These are phyloP conservation scores for Leucaena leucocephala DNA, from an alignment of 306 rosid genomes.

Conservation along the genomic window DNA sequence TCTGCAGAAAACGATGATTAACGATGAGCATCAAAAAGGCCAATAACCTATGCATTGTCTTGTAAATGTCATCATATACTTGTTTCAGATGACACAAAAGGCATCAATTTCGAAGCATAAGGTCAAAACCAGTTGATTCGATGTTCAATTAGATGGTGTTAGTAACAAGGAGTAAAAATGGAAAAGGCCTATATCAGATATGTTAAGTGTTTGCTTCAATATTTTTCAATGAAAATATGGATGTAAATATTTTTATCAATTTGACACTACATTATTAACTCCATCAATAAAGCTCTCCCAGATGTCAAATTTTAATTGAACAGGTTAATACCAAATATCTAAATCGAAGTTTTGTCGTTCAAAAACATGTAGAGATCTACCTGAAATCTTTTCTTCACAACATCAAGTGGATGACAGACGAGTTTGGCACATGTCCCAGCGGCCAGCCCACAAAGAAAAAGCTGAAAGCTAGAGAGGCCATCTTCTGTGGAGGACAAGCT, in stretches of 20 bases:
- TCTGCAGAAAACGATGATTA: constrained; percentile 47
- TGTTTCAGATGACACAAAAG: constrained; percentile 21
- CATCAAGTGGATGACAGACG: constrained; percentile 98
- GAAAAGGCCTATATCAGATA: neutral
- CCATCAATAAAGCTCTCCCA: neutral
- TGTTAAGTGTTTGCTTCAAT: neutral
- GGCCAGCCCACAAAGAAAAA: constrained; percentile 82
- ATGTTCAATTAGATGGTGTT: neutral
- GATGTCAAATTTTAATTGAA: neutral
- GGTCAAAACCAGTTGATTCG: neutral
- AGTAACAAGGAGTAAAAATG: neutral
- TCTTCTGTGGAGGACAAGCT: constrained; percentile 37
- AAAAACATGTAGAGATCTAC: constrained; percentile 41
- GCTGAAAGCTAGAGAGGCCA: constrained; percentile 75
- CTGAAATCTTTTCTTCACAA: constrained; percentile 98
- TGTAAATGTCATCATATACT: constrained; percentile 27
- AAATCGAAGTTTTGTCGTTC: neutral
- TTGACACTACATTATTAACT: neutral
- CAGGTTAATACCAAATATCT: neutral
- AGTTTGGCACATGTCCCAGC: constrained; percentile 97
- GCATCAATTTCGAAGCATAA: neutral
- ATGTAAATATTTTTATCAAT: neutral
- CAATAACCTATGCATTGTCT: neutral
- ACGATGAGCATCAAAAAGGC: constrained; percentile 10
- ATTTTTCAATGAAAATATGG: neutral